Evolutionary conservation across 805 yeast genomes (phyloP).

Genomic region (Wickerhamomyces bovis): DNA sequence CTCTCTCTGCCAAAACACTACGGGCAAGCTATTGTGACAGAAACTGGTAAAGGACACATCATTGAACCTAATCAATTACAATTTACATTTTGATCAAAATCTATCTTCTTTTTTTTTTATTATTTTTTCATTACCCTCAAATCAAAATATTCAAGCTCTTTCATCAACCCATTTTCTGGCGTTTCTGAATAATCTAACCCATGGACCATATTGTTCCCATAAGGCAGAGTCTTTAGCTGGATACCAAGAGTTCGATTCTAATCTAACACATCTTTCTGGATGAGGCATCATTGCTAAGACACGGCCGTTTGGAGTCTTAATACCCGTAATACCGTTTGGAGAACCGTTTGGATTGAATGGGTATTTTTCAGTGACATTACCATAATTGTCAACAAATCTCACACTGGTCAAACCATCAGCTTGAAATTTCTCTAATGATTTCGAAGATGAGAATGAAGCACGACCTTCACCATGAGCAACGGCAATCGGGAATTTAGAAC

Average conservation of each 20-base stretch:
- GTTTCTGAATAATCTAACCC: slow-evolving; percentile 88
- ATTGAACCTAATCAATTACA: too few species aligned
- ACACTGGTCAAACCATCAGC: slow-evolving; percentile 54
- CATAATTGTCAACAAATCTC: slow-evolving; percentile 88
- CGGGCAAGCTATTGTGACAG: not conserved
- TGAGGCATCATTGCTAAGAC: slow-evolving; percentile 99
- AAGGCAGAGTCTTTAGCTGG: slow-evolving; percentile 53
- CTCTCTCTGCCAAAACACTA: not conserved
- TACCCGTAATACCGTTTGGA: slow-evolving; percentile 88
- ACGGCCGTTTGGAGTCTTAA: slow-evolving; percentile 85
- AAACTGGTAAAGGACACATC: not conserved
- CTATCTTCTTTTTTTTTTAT: not conserved
- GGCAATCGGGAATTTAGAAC: slow-evolving; percentile 91
- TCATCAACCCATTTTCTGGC: slow-evolving; percentile 89
- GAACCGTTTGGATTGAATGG: slow-evolving; percentile 98
- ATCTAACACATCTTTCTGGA: slow-evolving; percentile 89
- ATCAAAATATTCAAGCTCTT: slow-evolving; percentile 3
- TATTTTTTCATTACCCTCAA: not conserved
- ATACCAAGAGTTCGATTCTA: slow-evolving; percentile 88
- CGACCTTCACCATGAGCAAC: slow-evolving; percentile 99
- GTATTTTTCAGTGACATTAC: slow-evolving; percentile 71
- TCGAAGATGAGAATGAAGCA: slow-evolving; percentile 57
- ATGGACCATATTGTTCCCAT: slow-evolving; percentile 89
- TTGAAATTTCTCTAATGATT: slow-evolving; percentile 43
- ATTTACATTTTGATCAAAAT: too few species aligned